Percentiles rank a stretch among this genome's conserved stretches.
These are phyloP conservation scores for Fusarium sp. DNA, from an alignment of 2,329 filamentous ascomycete species.

Conservation along the genomic window DNA sequence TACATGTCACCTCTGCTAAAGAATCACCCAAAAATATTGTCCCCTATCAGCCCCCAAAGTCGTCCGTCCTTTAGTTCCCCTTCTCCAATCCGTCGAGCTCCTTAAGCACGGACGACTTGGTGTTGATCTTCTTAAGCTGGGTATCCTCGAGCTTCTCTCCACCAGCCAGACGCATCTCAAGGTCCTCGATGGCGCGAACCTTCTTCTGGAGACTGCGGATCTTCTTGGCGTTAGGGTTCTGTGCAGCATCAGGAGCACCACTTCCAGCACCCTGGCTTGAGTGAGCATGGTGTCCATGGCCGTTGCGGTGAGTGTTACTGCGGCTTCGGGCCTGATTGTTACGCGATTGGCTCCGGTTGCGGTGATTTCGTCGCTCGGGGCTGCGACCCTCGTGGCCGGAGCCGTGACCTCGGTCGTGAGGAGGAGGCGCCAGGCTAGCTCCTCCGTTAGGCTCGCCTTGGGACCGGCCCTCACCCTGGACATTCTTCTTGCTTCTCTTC, in stretches of 20 bases:
- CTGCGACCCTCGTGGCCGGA: constrained; percentile 65
- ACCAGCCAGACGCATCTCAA: constrained; percentile 94
- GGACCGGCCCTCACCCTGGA: constrained; percentile 73
- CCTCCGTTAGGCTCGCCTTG: constrained; percentile 55
- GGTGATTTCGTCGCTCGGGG: constrained; percentile 66
- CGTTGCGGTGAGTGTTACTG: constrained; percentile 56
- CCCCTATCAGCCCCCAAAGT: not conserved
- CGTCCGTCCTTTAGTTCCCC: constrained; percentile 34
- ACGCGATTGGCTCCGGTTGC: constrained; percentile 62
- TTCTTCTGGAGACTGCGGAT: constrained; percentile 94
- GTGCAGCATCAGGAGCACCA: constrained; percentile 56
- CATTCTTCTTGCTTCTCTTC: constrained; percentile 91
- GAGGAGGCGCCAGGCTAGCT: constrained; percentile 57
- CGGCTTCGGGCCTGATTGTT: constrained; percentile 59
- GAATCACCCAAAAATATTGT: constrained; percentile 4
- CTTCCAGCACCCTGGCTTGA: constrained; percentile 54
- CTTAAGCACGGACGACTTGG: constrained; percentile 82
- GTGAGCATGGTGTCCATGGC: constrained; percentile 37
- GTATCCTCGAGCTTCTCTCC: constrained; percentile 98
- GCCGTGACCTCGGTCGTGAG: constrained; percentile 47
- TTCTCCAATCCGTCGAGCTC: constrained; percentile 72
- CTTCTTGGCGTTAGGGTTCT: constrained; percentile 89
- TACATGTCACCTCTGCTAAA: constrained; percentile 6
- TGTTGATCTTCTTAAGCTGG: constrained; percentile 97
- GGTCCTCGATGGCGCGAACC: constrained; percentile 94